Conservation (phyloP, 805 yeast species). For the Suhomyces vadensis region DNA sequence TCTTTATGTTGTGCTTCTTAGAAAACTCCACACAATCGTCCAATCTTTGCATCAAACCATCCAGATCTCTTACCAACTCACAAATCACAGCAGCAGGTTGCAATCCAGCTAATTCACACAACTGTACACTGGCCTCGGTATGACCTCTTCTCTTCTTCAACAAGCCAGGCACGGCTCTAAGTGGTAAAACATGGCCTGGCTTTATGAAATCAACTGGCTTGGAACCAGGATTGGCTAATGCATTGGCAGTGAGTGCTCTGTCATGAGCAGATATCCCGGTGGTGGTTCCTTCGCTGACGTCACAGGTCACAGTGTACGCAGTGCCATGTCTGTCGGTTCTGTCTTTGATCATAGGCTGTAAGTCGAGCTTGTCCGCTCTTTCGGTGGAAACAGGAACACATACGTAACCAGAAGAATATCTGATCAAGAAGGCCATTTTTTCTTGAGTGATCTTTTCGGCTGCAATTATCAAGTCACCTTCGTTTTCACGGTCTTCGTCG, state of each 20-base stretch:
- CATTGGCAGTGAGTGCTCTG: conserved; percentile 77
- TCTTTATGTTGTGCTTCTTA: conserved; percentile 57
- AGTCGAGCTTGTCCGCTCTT: conserved; percentile 75
- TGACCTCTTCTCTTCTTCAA: conserved; percentile 85
- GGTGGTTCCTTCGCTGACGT: conserved; percentile 83
- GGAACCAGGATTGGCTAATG: conserved; percentile 61
- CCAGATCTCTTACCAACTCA: conserved; percentile 89
- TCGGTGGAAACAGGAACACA: conserved; percentile 84
- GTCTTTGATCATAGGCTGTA: conserved; percentile 73
- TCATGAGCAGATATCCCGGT: conserved; percentile 97
- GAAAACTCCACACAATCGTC: conserved; percentile 80
- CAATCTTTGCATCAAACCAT: conserved; percentile 93
- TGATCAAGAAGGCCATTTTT: conserved; percentile 92
- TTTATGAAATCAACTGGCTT: conserved; percentile 69
- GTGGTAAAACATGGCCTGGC: conserved; percentile 94
- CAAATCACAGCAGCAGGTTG: conserved; percentile 90
- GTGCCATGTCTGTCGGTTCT: conserved; percentile 86
- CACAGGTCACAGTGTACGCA: conserved; percentile 93
- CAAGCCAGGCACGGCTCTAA: conserved; percentile 87
- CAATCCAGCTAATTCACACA: conserved; percentile 73
- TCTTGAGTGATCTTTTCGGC: conserved; percentile 77
- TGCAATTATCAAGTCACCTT: conserved; percentile 95
- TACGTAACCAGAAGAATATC: conserved; percentile 85
- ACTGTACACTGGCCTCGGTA: conserved; percentile 94
- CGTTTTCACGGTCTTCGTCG: conserved; percentile 94